These are phyloP conservation scores for Begonia masoniana DNA, from an alignment of 306 rosid species.

Conservation along the genomic window DNA sequence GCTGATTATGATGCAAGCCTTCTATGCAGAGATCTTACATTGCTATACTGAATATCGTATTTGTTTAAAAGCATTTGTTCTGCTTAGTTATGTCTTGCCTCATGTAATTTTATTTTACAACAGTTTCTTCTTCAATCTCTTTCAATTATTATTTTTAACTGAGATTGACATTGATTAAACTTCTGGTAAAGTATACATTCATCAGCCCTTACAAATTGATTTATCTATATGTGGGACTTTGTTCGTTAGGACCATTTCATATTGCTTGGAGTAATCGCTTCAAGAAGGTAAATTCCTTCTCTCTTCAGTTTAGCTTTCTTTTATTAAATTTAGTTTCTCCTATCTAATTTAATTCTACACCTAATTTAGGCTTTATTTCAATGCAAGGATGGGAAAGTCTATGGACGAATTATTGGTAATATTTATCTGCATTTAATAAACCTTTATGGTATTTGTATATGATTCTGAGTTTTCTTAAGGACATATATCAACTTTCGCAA, in stretches of 20 bases:
- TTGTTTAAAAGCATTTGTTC: background rate
- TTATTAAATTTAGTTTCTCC: constrained; percentile 6
- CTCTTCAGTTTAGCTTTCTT: constrained; percentile 5
- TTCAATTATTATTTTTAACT: background rate
- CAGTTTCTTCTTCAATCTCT: background rate
- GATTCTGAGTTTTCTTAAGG: background rate
- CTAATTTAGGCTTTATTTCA: constrained; percentile 46
- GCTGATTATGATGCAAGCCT: no score
- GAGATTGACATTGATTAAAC: no score
- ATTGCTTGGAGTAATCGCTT: constrained; percentile 61
- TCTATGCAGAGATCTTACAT: no score
- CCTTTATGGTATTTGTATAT: background rate
- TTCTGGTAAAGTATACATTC: background rate
- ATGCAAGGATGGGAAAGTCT: constrained; percentile 38
- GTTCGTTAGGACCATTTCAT: constrained; percentile 44
- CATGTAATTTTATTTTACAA: background rate
- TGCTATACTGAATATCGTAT: no score
- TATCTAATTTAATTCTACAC: constrained; percentile 14
- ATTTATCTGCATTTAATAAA: constrained; percentile 10
- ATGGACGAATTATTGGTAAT: constrained; percentile 73
- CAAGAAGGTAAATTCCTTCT: constrained; percentile 40
- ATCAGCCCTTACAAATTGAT: constrained; percentile 10
- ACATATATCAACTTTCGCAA: no score
- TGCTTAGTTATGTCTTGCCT: background rate
- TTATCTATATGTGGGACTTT: constrained; percentile 9